A percentile compares a stretch with the other conserved stretches of the same genome.
Evolutionary conservation across 2,329 filamentous ascomycete species (phyloP).

Genomic region (Nothomitra cinnamomea): DNA sequence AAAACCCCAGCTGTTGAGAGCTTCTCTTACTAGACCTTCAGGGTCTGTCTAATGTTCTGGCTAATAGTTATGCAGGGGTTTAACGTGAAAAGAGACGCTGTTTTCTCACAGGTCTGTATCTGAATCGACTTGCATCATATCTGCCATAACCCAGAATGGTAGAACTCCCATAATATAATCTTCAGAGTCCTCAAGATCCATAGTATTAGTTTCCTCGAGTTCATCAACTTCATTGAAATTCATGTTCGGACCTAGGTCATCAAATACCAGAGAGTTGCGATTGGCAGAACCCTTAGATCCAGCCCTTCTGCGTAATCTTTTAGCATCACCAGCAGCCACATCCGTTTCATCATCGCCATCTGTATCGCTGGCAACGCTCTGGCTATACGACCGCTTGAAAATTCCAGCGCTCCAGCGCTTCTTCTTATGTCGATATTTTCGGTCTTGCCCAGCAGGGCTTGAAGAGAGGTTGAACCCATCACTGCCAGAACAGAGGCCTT

Average conservation of each 20-base stretch:
- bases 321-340: constrained; percentile 23
- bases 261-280: constrained; percentile 21
- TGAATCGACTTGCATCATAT: constrained; percentile 12
- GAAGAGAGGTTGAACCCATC: background rate
- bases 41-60: background rate
- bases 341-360: constrained; percentile 25
- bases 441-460: background rate
- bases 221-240: constrained; percentile 23
- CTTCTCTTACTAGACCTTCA: no score
- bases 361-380: constrained; percentile 27
- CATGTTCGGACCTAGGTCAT: constrained; percentile 19
- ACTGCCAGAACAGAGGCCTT: background rate
- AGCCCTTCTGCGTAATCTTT: constrained; percentile 26
- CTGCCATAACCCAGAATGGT: constrained; percentile 20
- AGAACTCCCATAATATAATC: constrained; percentile 22
- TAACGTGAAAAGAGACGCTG: background rate
- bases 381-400: constrained; percentile 29
- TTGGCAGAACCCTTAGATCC: constrained; percentile 18
- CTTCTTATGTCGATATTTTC: constrained; percentile 12
- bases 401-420: constrained; percentile 25
- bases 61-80: background rate
- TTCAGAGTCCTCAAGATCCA: constrained; percentile 10
- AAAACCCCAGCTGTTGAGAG: no score
- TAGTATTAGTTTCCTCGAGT: constrained; percentile 16
- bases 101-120: constrained; percentile 1